phyloP scores from a whole-genome alignment of 1,284 basidiomycete genomes.

The Malassezia sympodialis region DNA sequence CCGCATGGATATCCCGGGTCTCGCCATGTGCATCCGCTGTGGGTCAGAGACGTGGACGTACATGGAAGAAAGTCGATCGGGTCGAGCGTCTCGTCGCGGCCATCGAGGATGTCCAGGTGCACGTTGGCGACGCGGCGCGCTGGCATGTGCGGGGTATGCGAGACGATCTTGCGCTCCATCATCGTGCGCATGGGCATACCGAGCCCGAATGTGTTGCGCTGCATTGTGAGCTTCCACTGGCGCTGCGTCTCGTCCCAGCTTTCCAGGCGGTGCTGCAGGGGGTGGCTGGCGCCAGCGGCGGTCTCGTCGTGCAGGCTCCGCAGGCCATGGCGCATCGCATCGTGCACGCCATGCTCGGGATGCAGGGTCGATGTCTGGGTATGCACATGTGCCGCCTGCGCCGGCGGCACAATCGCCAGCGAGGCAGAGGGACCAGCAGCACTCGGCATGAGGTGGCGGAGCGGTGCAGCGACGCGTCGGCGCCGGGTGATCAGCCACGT shows the following conservation, averaged over 20 bases:
- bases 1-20: conserved; percentile 21
- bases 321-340: conserved; percentile 38
- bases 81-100: conserved; percentile 40
- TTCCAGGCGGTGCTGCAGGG: conserved; percentile 42
- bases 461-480: background rate
- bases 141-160: conserved; percentile 48
- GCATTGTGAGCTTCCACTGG: conserved; percentile 70
- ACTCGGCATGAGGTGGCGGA: background rate
- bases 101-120: conserved; percentile 44
- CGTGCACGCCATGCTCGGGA: conserved; percentile 37
- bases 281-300: conserved; percentile 27
- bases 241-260: conserved; percentile 82
- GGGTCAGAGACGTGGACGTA: conserved; percentile 4
- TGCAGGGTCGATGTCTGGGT: conserved; percentile 32
- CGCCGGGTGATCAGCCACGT: background rate
- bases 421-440: conserved; percentile 2
- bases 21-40: conserved; percentile 2
- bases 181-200: conserved; percentile 75
- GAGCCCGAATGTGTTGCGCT: conserved; percentile 74
- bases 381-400: conserved; percentile 17
- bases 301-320: conserved; percentile 31
- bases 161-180: conserved; percentile 86
- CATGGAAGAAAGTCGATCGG: conserved; percentile 41
- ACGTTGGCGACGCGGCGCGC: conserved; percentile 27
- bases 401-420: conserved; percentile 26